Base-by-base conservation (phyloP, 805 yeast genomes). In the Starmerella kuoi region DNA sequence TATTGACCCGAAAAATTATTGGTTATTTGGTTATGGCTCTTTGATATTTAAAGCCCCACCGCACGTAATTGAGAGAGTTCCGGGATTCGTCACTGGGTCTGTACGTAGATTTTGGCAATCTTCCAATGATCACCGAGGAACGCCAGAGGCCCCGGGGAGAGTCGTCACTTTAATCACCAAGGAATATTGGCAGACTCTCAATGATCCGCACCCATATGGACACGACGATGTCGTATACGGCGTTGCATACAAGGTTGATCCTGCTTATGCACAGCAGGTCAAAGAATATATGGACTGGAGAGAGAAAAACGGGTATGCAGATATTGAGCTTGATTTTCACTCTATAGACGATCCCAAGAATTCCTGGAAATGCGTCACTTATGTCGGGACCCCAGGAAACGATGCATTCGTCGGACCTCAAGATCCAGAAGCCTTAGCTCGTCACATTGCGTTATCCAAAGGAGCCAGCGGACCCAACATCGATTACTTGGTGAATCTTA, bases 21-120 rank as follows among this genome's bases (percentile, higher is more conserved):
- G 94, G 94, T 70, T 86, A 12, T 76, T 86, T 9, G 95, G 96
- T 2, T 86, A 86, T 56, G 96, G 96, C 1, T 82, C 94, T 0
- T 65, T 86, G 40, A 76, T 86, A 21, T 86, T 80, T 68, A 86
- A 85, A 55, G 95, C 95, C 0, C 96, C 95, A 0, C 87, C 88
- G 14, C 69, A 72, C 50, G 70, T 73, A 47, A 66, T 73, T 37
- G 66, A 70, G 53, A 62, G 75, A 30, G 69, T 81, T 8, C 77
- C 85, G 0, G 95, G 95, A 0, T 72, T 77, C 36, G 67, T 87
- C 20, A 66, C 67, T 39, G 95, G 95, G 2, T 85, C 66, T 51
- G 73, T 78, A 1, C 68, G 97, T 18, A 63, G 95, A 35, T 87
- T 87, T 57, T 87, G 95, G 95, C 96, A 87, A 60, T 72, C 83